Evolutionary conservation across 2,329 filamentous ascomycete genomes (phyloP).

Genomic region (Corynespora cassiicola): DNA sequence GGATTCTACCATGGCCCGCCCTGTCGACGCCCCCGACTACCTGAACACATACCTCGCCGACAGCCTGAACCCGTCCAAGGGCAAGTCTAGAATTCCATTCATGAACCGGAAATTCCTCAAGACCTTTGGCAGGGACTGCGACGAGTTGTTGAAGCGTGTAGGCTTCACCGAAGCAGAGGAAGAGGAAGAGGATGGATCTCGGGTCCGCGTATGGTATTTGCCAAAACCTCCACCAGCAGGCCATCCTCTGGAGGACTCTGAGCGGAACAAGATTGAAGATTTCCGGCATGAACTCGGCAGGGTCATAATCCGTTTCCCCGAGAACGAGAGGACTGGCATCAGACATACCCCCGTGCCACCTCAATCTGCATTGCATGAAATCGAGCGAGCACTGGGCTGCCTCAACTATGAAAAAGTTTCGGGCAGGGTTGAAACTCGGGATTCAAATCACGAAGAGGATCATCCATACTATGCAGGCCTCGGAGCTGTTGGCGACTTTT

Average conservation of each 20-base stretch:
- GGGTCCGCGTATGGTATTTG: conserved; percentile 39
- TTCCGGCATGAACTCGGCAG: conserved; percentile 63
- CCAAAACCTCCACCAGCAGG: conserved; percentile 30
- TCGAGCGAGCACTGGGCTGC: conserved; percentile 47
- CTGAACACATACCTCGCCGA: conserved; percentile 68
- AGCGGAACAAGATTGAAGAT: conserved; percentile 59
- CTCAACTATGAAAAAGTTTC: conserved; percentile 39
- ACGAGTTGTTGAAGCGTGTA: conserved; percentile 62
- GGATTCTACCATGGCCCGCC: conserved; percentile 57
- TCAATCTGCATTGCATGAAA: conserved; percentile 44
- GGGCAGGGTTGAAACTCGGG: conserved; percentile 31
- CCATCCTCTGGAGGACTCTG: conserved; percentile 23
- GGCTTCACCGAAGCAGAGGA: conserved; percentile 57
- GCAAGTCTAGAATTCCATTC: conserved; percentile 61
- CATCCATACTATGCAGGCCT: conserved; percentile 65
- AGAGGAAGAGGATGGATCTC: conserved; percentile 32
- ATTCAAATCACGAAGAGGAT: conserved; percentile 39
- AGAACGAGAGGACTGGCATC: conserved; percentile 33
- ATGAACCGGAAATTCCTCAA: conserved; percentile 70
- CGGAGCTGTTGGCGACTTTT: conserved; percentile 68
- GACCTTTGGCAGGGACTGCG: conserved; percentile 68
- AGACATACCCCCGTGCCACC: conserved; percentile 39
- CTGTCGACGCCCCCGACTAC: conserved; percentile 62
- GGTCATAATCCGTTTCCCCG: conserved; percentile 53
- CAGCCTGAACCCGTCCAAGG: conserved; percentile 57